phyloP scores from a whole-genome alignment of 306 rosid genomes.

The Senna tora region DNA sequence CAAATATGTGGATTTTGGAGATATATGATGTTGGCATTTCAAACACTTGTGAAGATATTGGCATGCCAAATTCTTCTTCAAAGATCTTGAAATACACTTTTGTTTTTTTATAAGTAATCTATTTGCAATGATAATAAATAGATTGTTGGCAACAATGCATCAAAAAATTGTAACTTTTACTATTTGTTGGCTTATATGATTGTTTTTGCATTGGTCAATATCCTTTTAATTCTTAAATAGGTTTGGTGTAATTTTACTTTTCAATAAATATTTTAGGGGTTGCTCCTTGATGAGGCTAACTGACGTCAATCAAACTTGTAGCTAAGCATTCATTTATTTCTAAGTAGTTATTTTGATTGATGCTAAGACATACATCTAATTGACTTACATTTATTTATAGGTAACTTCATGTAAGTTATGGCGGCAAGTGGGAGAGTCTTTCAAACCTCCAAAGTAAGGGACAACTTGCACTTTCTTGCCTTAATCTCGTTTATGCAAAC shows the following conservation, averaged over 20 bases:
- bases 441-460: slow-evolving; percentile 97
- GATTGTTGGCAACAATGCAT: slow-evolving; percentile 8
- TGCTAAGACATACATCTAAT: slow-evolving; percentile 35
- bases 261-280: background rate
- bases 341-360: slow-evolving; percentile 30
- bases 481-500: background rate
- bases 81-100: too few species aligned
- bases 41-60: background rate
- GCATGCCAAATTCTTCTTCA: slow-evolving; percentile 25
- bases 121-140: background rate
- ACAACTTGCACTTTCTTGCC: slow-evolving; percentile 24
- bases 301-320: slow-evolving; percentile 11
- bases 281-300: slow-evolving; percentile 33
- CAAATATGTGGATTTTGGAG: background rate
- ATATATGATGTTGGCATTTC: slow-evolving; percentile 10
- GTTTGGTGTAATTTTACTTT: slow-evolving; percentile 22
- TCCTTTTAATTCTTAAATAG: slow-evolving; percentile 25
- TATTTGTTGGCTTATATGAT: slow-evolving; percentile 16
- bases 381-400: slow-evolving; percentile 50
- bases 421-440: slow-evolving; percentile 99
- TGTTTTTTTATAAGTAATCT: slow-evolving; percentile 26
- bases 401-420: slow-evolving; percentile 96
- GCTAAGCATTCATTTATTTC: slow-evolving; percentile 27
- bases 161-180: background rate
- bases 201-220: background rate